Base-by-base conservation (phyloP, 768 basidiomycete species). In the Daedaleopsis nitida region DNA sequence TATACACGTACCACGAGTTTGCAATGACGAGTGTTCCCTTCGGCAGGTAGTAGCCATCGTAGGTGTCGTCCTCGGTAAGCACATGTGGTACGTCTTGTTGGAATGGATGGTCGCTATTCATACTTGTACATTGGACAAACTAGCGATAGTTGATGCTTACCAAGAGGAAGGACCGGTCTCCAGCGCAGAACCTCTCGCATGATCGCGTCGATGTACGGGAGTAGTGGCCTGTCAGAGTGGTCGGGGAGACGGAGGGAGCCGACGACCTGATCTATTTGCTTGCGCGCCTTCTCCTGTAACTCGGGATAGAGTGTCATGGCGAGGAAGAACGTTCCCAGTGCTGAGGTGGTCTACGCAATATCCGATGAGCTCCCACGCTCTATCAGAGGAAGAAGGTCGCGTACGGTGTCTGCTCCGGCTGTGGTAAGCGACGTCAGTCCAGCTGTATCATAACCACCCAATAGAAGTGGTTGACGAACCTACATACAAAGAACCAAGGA, bases 141-240 rank as follows among this genome's bases (percentile, higher is more conserved):
- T 5, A n/a, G 23, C 37, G 4, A 37, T 27, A 19, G 5, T 10
- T 35, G 5, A 21, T 13, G 14, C 47, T 27, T 48, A 39, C 57
- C 66, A 14, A 77, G 53, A 0, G 75, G 76, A 19, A 66, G 70
- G 0, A 72, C 67, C 7, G 75, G 75, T 45, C 66, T 68, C 78
- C 78, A 79, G 0, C 77, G 72, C 19, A 69, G 27, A 1, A 42
- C 42, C 54, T 73, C 72, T 35, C 70, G 69, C 17, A 65, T n/a
- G 13, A 71, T 37, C 10, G 66, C 66, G 8, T 59, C 51, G n/a
- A 70, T 48, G 34, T 73, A 73, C 14, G 69, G 66, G 38, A 73
- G 52, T 19, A 50, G 53, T 14, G 17, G 39, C 5, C 59, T 51
- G 42, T 73, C 72, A 6, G 56, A 56, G 39, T 68, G 55, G 7